phyloP scores from a whole-genome alignment of 352 stramenopile genomes.

The Phytopythium helicoides region DNA sequence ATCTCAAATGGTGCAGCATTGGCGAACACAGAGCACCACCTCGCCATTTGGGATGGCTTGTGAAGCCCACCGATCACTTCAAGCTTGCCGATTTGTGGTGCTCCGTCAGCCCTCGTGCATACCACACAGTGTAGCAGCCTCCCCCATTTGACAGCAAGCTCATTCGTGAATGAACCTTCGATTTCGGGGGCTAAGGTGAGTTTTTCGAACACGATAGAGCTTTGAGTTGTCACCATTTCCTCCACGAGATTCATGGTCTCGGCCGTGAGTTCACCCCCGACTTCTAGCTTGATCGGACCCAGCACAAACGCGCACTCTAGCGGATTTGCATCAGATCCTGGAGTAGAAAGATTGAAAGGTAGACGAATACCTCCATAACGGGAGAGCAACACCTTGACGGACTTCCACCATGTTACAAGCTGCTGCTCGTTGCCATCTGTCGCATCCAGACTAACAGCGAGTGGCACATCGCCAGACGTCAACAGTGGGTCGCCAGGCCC shows the following conservation, averaged over 20 bases:
- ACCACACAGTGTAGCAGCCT: not conserved
- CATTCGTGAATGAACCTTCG: too few relatives aligned
- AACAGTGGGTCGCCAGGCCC: too few relatives aligned
- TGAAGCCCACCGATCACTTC: not conserved
- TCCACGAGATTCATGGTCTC: not conserved
- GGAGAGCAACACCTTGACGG: not conserved
- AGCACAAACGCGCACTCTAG: not conserved
- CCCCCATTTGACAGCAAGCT: not conserved
- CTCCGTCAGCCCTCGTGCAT: not conserved
- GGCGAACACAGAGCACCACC: not conserved
- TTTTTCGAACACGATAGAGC: too few relatives aligned
- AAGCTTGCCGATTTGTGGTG: not conserved
- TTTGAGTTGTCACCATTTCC: not conserved
- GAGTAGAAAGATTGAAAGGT: not conserved
- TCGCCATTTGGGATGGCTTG: not conserved
- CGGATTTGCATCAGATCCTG: not conserved
- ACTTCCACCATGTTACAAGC: not conserved
- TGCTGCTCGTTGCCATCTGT: not conserved
- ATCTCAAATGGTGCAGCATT: not conserved
- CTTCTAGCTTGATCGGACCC: not conserved
- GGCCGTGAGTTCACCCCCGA: not conserved
- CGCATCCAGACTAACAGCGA: not conserved
- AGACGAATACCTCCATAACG: not conserved
- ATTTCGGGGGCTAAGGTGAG: too few relatives aligned
- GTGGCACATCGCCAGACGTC: not conserved